These are phyloP conservation scores for Neoboletus subvelutipes DNA, from an alignment of 768 basidiomycete genomes.

Conservation along the genomic window DNA sequence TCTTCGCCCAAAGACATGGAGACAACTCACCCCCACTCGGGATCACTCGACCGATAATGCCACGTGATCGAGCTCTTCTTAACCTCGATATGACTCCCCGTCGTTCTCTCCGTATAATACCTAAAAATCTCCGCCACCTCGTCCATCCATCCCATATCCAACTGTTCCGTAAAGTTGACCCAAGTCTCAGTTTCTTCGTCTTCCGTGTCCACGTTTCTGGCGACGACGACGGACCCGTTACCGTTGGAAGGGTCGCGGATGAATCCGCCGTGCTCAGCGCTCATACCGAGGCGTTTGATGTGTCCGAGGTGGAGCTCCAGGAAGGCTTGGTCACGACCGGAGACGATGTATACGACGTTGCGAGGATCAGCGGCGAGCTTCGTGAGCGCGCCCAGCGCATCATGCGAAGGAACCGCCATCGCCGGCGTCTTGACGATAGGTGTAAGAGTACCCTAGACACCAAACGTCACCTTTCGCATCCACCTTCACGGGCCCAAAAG, in stretches of 20 bases:
- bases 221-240: constrained; percentile 12
- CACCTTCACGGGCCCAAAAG: neutral
- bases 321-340: constrained; percentile 92
- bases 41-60: constrained; percentile 93
- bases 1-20: neutral
- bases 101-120: constrained; percentile 96
- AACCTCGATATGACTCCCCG: constrained; percentile 92
- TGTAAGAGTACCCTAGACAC: constrained; percentile 80
- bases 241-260: constrained; percentile 64
- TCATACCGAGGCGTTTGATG: constrained; percentile 79
- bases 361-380: constrained; percentile 73
- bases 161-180: constrained; percentile 83
- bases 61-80: constrained; percentile 98
- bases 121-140: constrained; percentile 95
- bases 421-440: constrained; percentile 95
- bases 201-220: neutral
- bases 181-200: constrained; percentile 48
- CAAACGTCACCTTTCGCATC: neutral
- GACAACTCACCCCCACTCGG: constrained; percentile 87
- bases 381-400: constrained; percentile 72
- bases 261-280: constrained; percentile 95
- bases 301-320: constrained; percentile 90
- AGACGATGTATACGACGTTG: constrained; percentile 97
- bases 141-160: constrained; percentile 98
- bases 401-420: constrained; percentile 77